Evolutionary conservation across 257 asterid species (phyloP), one percentile per base, ranked within the genome.

Genomic region (Apocynum venetum): DNA sequence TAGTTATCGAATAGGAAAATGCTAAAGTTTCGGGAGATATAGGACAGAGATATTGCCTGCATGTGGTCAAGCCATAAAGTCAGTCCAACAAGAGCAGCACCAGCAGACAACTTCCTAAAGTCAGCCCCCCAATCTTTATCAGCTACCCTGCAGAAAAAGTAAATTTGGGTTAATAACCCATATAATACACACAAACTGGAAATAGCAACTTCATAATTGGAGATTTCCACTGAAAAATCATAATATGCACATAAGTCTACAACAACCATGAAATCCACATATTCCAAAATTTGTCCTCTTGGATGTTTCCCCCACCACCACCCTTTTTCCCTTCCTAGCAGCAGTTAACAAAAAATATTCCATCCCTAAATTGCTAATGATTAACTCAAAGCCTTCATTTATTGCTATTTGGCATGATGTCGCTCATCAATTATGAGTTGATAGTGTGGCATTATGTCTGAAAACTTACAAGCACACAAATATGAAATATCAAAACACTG

Each of bases 101-200:
- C 99, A 36, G 94, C 97, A 19, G 99, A 95, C 80, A 95, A 77
- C 84, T 93, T 93, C 82, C 98, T 86, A 71, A 95, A 95, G 85
- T 95, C 99, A 12, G 97, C 98, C 12, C 98, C 98, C 99, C 99
- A 95, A 75, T 95, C 98, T 86, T 90, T 93, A 74, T 95, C 97
- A 76, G 97, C 97, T 80, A 93, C 99, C 90, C 99, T 95, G 88
- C 72, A 86, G 60, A 75, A 79, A 43, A 82, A 83, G 72, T 35
- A 79, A 80, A 76, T 72, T 46, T 19, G 46, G 52, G 73, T 79
- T 79, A 80, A 76, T 49, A 77, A 79, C 59, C 17, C 63, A 41
- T 51, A 47, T 67, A 38, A 71, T 61, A 66, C 70, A 57, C 52
- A 77, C 55, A 64, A 73, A 38, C 73, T 49, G 53, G 79, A 68